phyloP scores from a whole-genome alignment of 2,329 filamentous ascomycete species.

The Trichophyton simii region DNA sequence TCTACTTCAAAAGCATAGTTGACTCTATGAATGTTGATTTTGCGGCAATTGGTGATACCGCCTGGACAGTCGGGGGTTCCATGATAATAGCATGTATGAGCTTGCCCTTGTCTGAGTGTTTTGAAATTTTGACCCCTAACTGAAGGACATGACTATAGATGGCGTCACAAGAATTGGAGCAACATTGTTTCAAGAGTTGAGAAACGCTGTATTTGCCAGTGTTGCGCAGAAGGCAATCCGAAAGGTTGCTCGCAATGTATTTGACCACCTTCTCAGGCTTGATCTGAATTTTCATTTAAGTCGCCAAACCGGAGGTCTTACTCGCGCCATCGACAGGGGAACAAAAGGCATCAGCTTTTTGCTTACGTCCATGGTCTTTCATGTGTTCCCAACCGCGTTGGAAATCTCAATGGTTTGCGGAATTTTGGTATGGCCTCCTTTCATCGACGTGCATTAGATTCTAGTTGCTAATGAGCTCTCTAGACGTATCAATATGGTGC shows the following conservation, averaged over 20 bases:
- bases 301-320: conserved; percentile 88
- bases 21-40: conserved; percentile 97
- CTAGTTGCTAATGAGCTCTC: not conserved
- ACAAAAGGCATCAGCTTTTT: conserved; percentile 98
- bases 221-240: conserved; percentile 96
- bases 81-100: conserved; percentile 74
- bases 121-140: not conserved
- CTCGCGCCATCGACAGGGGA: conserved; percentile 85
- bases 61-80: conserved; percentile 74
- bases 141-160: conserved; percentile 36
- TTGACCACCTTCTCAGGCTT: conserved; percentile 73
- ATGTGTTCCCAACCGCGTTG: conserved; percentile 82
- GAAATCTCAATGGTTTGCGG: conserved; percentile 94
- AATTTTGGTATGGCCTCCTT: conserved; percentile 49
- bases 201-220: conserved; percentile 92
- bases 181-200: conserved; percentile 79
- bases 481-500: conserved; percentile 85
- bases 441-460: not conserved
- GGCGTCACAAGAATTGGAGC: conserved; percentile 79
- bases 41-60: conserved; percentile 71
- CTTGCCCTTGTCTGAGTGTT: not conserved
- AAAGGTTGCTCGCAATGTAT: conserved; percentile 80
- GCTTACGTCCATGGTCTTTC: conserved; percentile 95
- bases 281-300: conserved; percentile 90
- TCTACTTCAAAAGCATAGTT: conserved; percentile 97